These are phyloP conservation scores for Candida schatavii DNA, from an alignment of 805 yeast genomes.

Conservation along the genomic window DNA sequence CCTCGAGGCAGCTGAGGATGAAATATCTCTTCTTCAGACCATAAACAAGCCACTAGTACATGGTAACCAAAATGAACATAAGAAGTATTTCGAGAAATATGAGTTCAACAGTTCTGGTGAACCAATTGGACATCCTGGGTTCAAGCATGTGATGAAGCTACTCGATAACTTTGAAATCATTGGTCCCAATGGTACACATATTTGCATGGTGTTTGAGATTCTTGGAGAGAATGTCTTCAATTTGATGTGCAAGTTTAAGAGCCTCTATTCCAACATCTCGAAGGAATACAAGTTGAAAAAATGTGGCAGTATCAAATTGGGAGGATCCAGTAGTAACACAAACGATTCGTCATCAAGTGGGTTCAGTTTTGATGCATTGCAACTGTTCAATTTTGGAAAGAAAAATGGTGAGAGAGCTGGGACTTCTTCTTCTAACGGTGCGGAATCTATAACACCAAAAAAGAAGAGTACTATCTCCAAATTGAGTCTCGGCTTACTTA, in stretches of 20 bases:
- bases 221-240: constrained; percentile 59
- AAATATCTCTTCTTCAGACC: constrained; percentile 48
- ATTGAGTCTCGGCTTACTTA: constrained; percentile 18
- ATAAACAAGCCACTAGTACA: constrained; percentile 17
- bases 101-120: constrained; percentile 3
- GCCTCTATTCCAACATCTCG: not conserved
- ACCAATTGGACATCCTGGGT: constrained; percentile 43
- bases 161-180: constrained; percentile 53
- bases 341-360: not conserved
- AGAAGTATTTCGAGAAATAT: constrained; percentile 10
- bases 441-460: not conserved
- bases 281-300: constrained; percentile 1
- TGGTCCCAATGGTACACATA: constrained; percentile 65
- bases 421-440: not conserved
- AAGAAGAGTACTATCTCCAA: constrained; percentile 20
- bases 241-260: constrained; percentile 46
- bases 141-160: constrained; percentile 48
- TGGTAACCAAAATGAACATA: constrained; percentile 10
- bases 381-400: constrained; percentile 1
- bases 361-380: not conserved
- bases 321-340: not conserved
- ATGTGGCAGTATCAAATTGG: not conserved
- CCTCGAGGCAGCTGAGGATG: constrained; percentile 64
- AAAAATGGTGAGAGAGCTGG: not conserved
- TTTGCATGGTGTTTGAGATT: constrained; percentile 66